phyloP scores from a whole-genome alignment of 805 yeast genomes.

The Hanseniaspora pseudoguilliermondii region DNA sequence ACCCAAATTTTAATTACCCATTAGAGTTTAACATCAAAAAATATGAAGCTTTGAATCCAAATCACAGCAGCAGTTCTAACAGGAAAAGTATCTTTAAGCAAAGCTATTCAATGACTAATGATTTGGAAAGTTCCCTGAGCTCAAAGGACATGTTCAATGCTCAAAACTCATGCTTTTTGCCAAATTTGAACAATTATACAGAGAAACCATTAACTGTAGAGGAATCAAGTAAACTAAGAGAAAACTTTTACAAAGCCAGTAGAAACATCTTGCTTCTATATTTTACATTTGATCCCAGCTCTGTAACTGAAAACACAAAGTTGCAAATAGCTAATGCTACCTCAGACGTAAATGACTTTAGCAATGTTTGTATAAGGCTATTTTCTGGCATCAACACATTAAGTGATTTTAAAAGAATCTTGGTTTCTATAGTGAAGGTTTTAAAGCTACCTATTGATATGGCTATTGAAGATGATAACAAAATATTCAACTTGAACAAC shows the following conservation, averaged over 20 bases:
- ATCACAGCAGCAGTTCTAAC: not conserved
- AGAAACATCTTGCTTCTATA: slow-evolving; percentile 9
- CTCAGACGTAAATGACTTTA: not conserved
- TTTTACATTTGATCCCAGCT: slow-evolving; percentile 4
- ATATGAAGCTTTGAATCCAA: not conserved
- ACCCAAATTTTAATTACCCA: slow-evolving; percentile 2
- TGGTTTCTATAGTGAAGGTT: slow-evolving; percentile 36
- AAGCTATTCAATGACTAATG: not conserved
- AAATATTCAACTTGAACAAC: slow-evolving; percentile 23
- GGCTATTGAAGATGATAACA: slow-evolving; percentile 30
- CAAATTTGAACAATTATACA: slow-evolving; percentile 10
- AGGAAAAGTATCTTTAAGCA: not conserved
- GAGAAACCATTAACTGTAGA: slow-evolving; percentile 11
- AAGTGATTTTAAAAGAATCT: slow-evolving; percentile 40
- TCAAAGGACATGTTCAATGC: not conserved
- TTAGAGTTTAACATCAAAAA: not conserved
- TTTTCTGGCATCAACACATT: slow-evolving; percentile 43
- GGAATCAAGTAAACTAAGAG: slow-evolving; percentile 5
- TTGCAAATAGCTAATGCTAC: not conserved
- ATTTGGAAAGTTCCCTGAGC: not conserved
- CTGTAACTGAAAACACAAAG: not conserved
- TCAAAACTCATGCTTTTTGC: not conserved
- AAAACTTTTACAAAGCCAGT: slow-evolving; percentile 1
- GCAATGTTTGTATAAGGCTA: slow-evolving; percentile 18
- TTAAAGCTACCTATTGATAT: slow-evolving; percentile 35